These are phyloP conservation scores for Didymella arachidicola DNA, from an alignment of 2,329 filamentous ascomycete species.

Conservation along the genomic window DNA sequence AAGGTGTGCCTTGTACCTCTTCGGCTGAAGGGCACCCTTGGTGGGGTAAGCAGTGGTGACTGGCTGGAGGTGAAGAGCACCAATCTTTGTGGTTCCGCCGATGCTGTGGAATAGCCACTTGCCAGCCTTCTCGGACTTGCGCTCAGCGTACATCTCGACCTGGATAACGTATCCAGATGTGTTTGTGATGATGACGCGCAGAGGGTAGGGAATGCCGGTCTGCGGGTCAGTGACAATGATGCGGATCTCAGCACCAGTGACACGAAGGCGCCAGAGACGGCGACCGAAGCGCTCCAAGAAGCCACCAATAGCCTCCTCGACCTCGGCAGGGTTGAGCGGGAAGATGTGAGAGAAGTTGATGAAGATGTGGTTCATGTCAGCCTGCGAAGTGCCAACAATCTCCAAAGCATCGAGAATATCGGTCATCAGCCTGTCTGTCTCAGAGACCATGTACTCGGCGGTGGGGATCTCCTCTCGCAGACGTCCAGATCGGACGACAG, in stretches of 20 bases:
- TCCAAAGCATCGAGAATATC: conserved; percentile 97
- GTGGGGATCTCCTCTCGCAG: conserved; percentile 97
- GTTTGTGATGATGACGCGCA: conserved; percentile 97
- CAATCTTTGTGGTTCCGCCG: conserved; percentile 92
- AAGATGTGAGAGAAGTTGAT: conserved; percentile 99
- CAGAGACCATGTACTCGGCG: conserved; percentile 97
- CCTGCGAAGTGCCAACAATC: conserved; percentile 99
- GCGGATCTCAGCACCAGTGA: conserved; percentile 96
- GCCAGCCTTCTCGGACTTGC: conserved; percentile 91
- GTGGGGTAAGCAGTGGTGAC: conserved; percentile 94
- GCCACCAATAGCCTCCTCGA: conserved; percentile 89
- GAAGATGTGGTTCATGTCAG: conserved; percentile 99
- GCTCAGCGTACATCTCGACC: conserved; percentile 96
- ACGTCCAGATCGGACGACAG: conserved; percentile 90
- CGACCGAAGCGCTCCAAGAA: conserved; percentile 97
- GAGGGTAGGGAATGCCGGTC: conserved; percentile 85
- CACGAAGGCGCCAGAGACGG: conserved; percentile 93
- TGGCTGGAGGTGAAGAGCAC: conserved; percentile 90
- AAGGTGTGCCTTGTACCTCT: conserved; percentile 98
- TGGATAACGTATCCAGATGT: conserved; percentile 98
- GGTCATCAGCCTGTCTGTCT: conserved; percentile 95
- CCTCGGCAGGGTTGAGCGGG: conserved; percentile 85
- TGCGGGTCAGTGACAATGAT: conserved; percentile 93
- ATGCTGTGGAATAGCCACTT: conserved; percentile 99
- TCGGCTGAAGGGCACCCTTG: conserved; percentile 98